These are phyloP conservation scores for Ceratocystis variospora DNA, from an alignment of 2,329 filamentous ascomycete species.

Conservation along the genomic window DNA sequence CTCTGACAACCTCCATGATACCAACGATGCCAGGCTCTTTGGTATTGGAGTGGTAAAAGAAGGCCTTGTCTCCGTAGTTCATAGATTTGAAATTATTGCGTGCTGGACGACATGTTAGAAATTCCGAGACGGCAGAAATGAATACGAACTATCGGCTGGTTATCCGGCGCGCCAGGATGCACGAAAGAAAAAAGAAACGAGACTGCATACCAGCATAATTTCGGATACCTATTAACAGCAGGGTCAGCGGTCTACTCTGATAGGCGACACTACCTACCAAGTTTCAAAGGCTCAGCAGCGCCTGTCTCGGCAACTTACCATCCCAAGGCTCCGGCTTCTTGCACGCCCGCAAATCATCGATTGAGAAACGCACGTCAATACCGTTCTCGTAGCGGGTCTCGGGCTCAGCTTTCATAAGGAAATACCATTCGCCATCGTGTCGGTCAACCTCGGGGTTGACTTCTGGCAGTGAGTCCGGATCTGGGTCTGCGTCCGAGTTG, in stretches of 20 bases:
- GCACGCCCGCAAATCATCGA: constrained; percentile 68
- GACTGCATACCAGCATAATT: constrained; percentile 32
- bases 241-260: background rate
- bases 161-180: too few species aligned
- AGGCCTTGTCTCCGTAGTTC: constrained; percentile 81
- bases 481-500: constrained; percentile 23
- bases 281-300: too few species aligned
- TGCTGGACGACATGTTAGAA: constrained; percentile 32
- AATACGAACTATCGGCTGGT: background rate
- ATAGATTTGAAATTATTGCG: constrained; percentile 84
- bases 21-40: constrained; percentile 80
- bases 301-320: constrained; percentile 39
- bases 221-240: constrained; percentile 30
- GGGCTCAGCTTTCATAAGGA: constrained; percentile 81
- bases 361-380: constrained; percentile 81
- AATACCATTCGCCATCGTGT: constrained; percentile 42
- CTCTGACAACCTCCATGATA: constrained; percentile 75
- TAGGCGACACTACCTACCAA: too few species aligned
- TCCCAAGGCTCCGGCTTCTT: constrained; percentile 80
- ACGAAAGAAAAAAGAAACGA: too few species aligned
- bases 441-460: constrained; percentile 29
- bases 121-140: background rate
- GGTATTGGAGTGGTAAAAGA: constrained; percentile 95
- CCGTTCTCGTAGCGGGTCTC: constrained; percentile 77
- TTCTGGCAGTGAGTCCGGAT: constrained; percentile 27